Evolutionary conservation across 2,329 filamentous ascomycete species (phyloP).

Genomic region (Chaetothyriales sp.): DNA sequence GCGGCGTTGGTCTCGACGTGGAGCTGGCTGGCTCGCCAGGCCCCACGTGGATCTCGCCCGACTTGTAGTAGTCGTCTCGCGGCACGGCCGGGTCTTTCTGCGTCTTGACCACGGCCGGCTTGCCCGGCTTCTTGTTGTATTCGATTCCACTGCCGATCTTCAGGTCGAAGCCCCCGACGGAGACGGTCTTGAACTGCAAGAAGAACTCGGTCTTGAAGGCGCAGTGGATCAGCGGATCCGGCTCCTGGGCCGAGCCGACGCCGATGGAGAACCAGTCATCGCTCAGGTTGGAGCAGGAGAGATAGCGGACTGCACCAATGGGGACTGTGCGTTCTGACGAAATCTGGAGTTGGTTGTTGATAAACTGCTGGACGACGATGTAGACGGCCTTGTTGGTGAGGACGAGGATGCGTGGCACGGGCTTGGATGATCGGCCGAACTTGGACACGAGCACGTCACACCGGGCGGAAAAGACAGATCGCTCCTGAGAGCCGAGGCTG

Average conservation of each 20-base stretch:
- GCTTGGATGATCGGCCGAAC: conserved; percentile 90
- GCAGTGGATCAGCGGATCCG: conserved; percentile 87
- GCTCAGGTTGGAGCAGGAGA: conserved; percentile 65
- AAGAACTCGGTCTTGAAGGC: conserved; percentile 96
- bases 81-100: conserved; percentile 68
- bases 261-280: conserved; percentile 97
- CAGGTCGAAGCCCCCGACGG: conserved; percentile 67
- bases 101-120: conserved; percentile 76
- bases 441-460: conserved; percentile 85
- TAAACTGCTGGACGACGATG: conserved; percentile 69
- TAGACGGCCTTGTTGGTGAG: conserved; percentile 81
- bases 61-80: conserved; percentile 80
- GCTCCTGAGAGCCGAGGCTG: conserved; percentile 58
- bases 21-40: conserved; percentile 74
- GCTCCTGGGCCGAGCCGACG: conserved; percentile 75
- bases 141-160: conserved; percentile 75
- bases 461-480: conserved; percentile 75
- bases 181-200: conserved; percentile 69
- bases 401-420: conserved; percentile 70
- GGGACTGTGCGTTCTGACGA: conserved; percentile 68
- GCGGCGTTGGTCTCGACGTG: conserved; percentile 69
- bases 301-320: conserved; percentile 74
- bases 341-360: conserved; percentile 71
- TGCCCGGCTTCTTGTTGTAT: conserved; percentile 96
- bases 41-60: conserved; percentile 73